A percentile compares a stretch with the other conserved stretches of the same genome.
phyloP scores from a whole-genome alignment of 495 filamentous ascomycete genomes.

The Hypoxylon subgilvum region DNA sequence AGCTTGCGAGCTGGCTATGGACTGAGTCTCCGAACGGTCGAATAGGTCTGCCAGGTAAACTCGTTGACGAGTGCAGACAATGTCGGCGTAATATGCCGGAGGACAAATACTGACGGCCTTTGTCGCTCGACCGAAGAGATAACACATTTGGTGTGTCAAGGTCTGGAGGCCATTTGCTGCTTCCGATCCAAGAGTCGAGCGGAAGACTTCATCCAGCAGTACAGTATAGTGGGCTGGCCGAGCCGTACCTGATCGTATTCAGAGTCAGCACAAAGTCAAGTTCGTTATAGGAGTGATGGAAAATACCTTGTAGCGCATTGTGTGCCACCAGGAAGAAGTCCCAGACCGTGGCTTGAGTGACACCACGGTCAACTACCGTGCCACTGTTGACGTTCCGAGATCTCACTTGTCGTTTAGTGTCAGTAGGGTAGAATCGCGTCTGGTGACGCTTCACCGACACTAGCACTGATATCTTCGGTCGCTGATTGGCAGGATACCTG shows the following conservation, averaged over 20 bases:
- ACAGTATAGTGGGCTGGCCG: constrained; percentile 80
- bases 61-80: constrained; percentile 72
- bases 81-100: constrained; percentile 82
- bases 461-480: constrained; percentile 65
- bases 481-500: constrained; percentile 57
- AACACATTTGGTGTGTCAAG: constrained; percentile 77
- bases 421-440: constrained; percentile 76
- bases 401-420: constrained; percentile 53
- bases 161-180: constrained; percentile 66
- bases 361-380: constrained; percentile 86
- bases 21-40: constrained; percentile 49
- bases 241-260: constrained; percentile 65
- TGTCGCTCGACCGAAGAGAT: constrained; percentile 78
- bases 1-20: constrained; percentile 25
- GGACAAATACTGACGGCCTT: constrained; percentile 80
- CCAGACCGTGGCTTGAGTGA: constrained; percentile 75
- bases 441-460: constrained; percentile 90
- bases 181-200: constrained; percentile 42
- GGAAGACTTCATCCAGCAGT: constrained; percentile 75
- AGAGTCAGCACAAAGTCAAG: constrained; percentile 2
- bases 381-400: constrained; percentile 73
- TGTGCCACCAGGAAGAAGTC: constrained; percentile 94
- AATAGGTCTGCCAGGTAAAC: constrained; percentile 67
- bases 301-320: constrained; percentile 70
- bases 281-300: not conserved